Base-by-base conservation (phyloP, 1,139 yeast genomes). In the Geotrichum bryndzae region DNA sequence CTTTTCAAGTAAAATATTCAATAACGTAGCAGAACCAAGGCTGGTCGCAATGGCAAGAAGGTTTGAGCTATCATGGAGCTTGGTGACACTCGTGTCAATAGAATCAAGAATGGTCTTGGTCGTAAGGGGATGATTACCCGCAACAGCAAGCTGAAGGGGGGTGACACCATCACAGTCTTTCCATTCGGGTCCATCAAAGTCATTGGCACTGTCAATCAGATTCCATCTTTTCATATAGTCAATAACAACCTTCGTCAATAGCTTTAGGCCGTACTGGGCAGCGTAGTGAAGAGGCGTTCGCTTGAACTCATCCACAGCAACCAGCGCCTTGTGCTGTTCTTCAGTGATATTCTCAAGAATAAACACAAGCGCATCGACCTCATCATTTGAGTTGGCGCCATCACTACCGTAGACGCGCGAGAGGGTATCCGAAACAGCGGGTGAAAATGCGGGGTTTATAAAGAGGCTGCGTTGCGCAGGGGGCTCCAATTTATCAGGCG, bases 271-370 rank as follows among this genome's bases (percentile, higher is more conserved):
- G 72, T 86, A 90, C 70, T 90, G 96, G 1, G 96, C 87, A 18
- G 96, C 85, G 73, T 92, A 92, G 75, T 94, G 98, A 62, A 94
- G 77, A 0, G 98, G 96, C 0, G 97, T 88, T 66, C 97, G 82
- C 63, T 80, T 80, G 70, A 90, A 89, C 65, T 84, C 85, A 72
- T 94, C 99, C 56, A 82, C 81, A 53, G 86, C 85, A 60, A 85
- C 75, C 54, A 91, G 77, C 1, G 82, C 81, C 1, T 78, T 73
- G 63, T 84, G 80, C 63, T 87, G 80, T 66, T 79, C 78, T 15
- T 80, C 79, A 10, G 84, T 84, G 57, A 87, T 73, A 56, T 80
- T 77, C 25, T 79, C 76, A 59, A 89, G 77, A 50, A 88, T 78
- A 66, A 83, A 82, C 5, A 76, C 73, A 53, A 87, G 74, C 7